Percentiles rank a stretch among this genome's conserved stretches.
phyloP scores from a whole-genome alignment of 192 early-diverging fungal genomes.

The Backusella liffmaniae region DNA sequence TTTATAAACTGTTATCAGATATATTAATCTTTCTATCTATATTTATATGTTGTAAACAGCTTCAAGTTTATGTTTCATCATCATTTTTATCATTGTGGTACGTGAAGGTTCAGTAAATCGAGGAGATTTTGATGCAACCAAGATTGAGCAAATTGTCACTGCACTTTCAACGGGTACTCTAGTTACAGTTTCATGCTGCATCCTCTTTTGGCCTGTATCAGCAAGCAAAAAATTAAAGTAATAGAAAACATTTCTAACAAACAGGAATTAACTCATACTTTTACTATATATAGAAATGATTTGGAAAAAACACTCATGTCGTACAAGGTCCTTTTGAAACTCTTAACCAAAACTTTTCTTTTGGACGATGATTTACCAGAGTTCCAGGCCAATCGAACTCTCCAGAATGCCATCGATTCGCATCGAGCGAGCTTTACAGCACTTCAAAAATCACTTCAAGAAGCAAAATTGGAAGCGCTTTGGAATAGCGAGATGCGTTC shows the following conservation, averaged over 20 bases:
- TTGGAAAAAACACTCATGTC: constrained; percentile 55
- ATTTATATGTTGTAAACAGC: constrained; percentile 11
- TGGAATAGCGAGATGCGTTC: constrained; percentile 48
- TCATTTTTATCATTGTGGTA: constrained; percentile 50
- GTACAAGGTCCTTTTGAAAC: constrained; percentile 56
- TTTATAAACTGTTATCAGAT: not conserved
- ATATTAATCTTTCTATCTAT: not conserved
- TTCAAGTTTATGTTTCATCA: constrained; percentile 51
- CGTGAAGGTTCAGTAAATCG: constrained; percentile 44
- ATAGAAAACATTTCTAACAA: not conserved
- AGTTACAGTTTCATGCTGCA: constrained; percentile 39
- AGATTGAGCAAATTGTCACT: constrained; percentile 42
- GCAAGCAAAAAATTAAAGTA: constrained; percentile 54
- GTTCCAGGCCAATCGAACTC: constrained; percentile 46
- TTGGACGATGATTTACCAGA: constrained; percentile 53
- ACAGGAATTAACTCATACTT: not conserved
- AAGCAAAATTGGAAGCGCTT: constrained; percentile 52
- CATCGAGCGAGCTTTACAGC: constrained; percentile 61
- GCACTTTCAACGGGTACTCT: constrained; percentile 39
- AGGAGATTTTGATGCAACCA: constrained; percentile 40
- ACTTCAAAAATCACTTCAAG: constrained; percentile 54
- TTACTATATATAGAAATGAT: constrained; percentile 41
- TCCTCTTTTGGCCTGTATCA: constrained; percentile 53
- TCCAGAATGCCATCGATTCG: constrained; percentile 57
- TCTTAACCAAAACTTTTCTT: constrained; percentile 65